Conservation (phyloP, 2,329 filamentous ascomycete genomes). For the Fusarium sp. region DNA sequence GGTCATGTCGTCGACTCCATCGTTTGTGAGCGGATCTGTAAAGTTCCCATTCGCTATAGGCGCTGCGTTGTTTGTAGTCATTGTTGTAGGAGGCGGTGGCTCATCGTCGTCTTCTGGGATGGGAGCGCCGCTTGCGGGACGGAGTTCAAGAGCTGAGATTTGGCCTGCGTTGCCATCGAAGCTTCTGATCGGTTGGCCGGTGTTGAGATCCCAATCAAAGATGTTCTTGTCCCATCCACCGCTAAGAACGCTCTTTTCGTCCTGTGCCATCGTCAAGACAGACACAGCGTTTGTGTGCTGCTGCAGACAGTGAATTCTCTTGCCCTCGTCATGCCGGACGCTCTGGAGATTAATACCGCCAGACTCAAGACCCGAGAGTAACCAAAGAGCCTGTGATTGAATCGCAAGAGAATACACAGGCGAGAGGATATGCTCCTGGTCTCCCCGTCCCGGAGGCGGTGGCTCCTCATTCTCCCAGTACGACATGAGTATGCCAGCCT, state of each 20-base stretch:
- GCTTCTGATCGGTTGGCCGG: constrained; percentile 76
- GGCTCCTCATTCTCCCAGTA: constrained; percentile 99
- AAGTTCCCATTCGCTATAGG: constrained; percentile 62
- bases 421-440: constrained; percentile 74
- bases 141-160: constrained; percentile 86
- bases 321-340: constrained; percentile 93
- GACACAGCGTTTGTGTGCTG: constrained; percentile 93
- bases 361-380: constrained; percentile 88
- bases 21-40: constrained; percentile 37
- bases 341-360: constrained; percentile 94
- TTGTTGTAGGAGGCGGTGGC: constrained; percentile 69
- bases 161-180: constrained; percentile 84
- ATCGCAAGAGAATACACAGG: constrained; percentile 95
- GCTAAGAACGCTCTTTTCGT: constrained; percentile 87
- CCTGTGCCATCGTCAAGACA: constrained; percentile 80
- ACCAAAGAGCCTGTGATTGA: constrained; percentile 89
- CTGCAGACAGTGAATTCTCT: constrained; percentile 81
- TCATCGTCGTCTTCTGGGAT: constrained; percentile 79
- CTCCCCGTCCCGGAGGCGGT: constrained; percentile 51
- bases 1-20: constrained; percentile 23
- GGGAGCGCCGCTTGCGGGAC: constrained; percentile 78
- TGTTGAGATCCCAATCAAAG: constrained; percentile 94
- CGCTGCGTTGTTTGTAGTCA: constrained; percentile 77
- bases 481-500: constrained; percentile 91
- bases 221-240: constrained; percentile 97